phyloP scores from a whole-genome alignment of 805 yeast species.

The Nakazawaea ambrosiae region DNA sequence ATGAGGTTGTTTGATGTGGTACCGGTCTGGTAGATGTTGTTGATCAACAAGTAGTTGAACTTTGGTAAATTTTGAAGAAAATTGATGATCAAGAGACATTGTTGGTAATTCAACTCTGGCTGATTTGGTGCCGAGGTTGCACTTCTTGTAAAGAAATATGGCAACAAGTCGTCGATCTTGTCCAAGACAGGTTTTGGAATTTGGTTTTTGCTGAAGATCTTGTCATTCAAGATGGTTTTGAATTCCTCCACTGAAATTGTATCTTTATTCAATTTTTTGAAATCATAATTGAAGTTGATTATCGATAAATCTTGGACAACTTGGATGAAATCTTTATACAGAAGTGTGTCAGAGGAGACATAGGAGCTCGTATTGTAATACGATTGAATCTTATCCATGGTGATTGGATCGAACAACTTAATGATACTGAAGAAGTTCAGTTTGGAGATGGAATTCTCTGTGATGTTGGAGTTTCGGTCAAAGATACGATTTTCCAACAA shows the following conservation, averaged over 20 bases:
- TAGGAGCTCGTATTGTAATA: slow-evolving; percentile 12
- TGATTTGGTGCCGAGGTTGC: not conserved
- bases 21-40: slow-evolving; percentile 19
- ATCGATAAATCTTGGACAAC: slow-evolving; percentile 20
- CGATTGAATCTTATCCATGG: slow-evolving; percentile 10
- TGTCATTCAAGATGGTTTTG: slow-evolving; percentile 15
- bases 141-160: no score
- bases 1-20: slow-evolving; percentile 10
- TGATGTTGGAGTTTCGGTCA: slow-evolving; percentile 7
- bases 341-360: not conserved
- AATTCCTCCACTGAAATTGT: slow-evolving; percentile 17
- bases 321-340: slow-evolving; percentile 15
- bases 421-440: slow-evolving; percentile 17
- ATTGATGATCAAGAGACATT: slow-evolving; percentile 39
- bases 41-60: slow-evolving; percentile 19
- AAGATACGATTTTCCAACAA: slow-evolving; percentile 32
- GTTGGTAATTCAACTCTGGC: slow-evolving; percentile 38
- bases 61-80: slow-evolving; percentile 30
- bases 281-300: slow-evolving; percentile 19
- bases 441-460: slow-evolving; percentile 13
- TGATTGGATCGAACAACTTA: slow-evolving; percentile 4
- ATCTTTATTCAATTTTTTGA: slow-evolving; percentile 11
- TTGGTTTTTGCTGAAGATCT: slow-evolving; percentile 19
- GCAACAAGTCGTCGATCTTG: slow-evolving; percentile 53
- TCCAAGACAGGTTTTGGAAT: slow-evolving; percentile 43